A percentile compares a stretch with the other conserved stretches of the same genome.
Evolutionary conservation across 2,329 filamentous ascomycete genomes (phyloP).

Genomic region (Diaporthe longicolla): DNA sequence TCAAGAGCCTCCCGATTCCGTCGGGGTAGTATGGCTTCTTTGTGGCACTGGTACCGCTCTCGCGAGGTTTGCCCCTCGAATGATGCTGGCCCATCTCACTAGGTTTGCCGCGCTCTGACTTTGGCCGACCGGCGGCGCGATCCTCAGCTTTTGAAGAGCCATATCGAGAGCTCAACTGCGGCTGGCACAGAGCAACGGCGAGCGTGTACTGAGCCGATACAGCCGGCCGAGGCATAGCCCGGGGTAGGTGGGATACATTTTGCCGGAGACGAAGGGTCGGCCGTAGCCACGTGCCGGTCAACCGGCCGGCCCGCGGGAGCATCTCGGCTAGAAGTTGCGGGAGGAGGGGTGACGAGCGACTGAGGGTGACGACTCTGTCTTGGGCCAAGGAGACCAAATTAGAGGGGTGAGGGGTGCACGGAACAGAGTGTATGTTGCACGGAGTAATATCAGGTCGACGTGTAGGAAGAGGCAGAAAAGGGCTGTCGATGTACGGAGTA

Average conservation of each 20-base stretch:
- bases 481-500: background rate
- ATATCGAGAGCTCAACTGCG: background rate
- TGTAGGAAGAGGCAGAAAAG: background rate
- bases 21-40: background rate
- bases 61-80: no score
- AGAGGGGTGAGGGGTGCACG: background rate
- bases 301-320: background rate
- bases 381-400: background rate
- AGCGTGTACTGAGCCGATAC: background rate
- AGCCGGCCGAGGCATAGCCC: background rate
- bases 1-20: background rate
- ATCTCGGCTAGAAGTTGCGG: background rate
- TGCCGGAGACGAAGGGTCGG: constrained; percentile 6
- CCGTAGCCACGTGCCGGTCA: constrained; percentile 13
- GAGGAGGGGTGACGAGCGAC: background rate
- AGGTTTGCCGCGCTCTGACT: background rate
- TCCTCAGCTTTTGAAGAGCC: background rate
- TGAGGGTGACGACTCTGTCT: no score
- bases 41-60: background rate
- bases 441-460: background rate
- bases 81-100: no score
- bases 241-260: background rate
- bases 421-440: background rate
- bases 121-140: background rate
- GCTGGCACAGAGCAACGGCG: background rate